Percentiles rank a stretch among this genome's conserved stretches.
These are phyloP conservation scores for Lactarius deliciosus DNA, from an alignment of 768 basidiomycete genomes.

Conservation along the genomic window DNA sequence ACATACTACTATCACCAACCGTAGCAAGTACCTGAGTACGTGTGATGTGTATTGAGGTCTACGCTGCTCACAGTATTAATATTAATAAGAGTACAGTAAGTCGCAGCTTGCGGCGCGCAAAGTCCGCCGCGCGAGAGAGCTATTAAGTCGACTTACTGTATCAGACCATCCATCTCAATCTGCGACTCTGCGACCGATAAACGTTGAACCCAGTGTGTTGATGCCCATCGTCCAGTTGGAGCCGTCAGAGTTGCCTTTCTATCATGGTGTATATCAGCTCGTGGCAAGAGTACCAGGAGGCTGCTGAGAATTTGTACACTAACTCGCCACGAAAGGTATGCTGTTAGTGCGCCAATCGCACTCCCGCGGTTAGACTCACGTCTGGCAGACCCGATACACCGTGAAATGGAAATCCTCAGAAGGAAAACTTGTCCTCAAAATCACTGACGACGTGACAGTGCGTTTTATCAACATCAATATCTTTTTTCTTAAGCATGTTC, in stretches of 20 bases:
- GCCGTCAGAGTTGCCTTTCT: conserved; percentile 30
- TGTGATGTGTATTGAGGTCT: neutral
- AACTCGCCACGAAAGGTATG: conserved; percentile 76
- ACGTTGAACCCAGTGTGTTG: conserved; percentile 12
- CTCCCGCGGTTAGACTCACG: conserved; percentile 5
- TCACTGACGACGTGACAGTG: conserved; percentile 89
- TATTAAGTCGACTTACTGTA: neutral
- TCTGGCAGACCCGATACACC: conserved; percentile 75
- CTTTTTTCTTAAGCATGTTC: neutral
- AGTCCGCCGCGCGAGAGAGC: neutral
- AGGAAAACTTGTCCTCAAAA: conserved; percentile 87
- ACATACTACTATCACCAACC: too few species aligned
- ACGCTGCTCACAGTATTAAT: too few species aligned
- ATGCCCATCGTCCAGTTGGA: conserved; percentile 17
- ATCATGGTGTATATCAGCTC: conserved; percentile 87
- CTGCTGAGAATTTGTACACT: conserved; percentile 80
- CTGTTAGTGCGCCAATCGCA: conserved; percentile 16
- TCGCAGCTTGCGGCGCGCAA: neutral
- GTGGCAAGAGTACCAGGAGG: conserved; percentile 90
- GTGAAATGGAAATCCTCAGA: conserved; percentile 89
- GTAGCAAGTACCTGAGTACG: neutral
- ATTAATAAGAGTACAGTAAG: too few species aligned
- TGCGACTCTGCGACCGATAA: too few species aligned
- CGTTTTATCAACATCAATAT: conserved; percentile 35
- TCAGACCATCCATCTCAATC: conserved; percentile 11